Evolutionary conservation across 225 moss, liverwort and hornwort genomes (phyloP).

Genomic region (Lunularia cruciata): DNA sequence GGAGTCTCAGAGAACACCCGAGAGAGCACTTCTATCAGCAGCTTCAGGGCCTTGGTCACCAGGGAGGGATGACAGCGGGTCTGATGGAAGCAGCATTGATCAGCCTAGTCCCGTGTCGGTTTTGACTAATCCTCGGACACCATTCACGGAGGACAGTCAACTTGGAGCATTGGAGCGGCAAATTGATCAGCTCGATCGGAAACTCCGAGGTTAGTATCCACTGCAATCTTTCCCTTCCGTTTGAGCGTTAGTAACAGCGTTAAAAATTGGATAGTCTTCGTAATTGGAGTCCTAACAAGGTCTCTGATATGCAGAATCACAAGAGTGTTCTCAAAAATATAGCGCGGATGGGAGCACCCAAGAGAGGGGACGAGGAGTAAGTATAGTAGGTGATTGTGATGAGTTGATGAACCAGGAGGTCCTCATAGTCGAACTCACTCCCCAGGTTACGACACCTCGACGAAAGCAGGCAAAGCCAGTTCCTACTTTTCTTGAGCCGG

Average conservation of each 20-base stretch:
- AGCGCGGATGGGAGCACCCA: conserved; percentile 22
- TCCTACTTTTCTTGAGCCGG: background rate
- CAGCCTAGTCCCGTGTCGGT: conserved; percentile 50
- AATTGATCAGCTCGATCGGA: conserved; percentile 37
- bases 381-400: background rate
- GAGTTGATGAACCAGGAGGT: conserved; percentile 20
- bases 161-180: conserved; percentile 20
- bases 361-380: conserved; percentile 15
- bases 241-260: background rate
- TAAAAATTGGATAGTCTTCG: too few relatives aligned
- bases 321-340: conserved; percentile 37
- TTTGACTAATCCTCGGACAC: conserved; percentile 30
- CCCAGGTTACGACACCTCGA: background rate
- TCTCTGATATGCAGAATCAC: conserved; percentile 30
- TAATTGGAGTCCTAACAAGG: background rate
- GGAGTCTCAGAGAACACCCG: conserved; percentile 23
- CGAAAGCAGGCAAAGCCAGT: background rate
- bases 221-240: background rate
- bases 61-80: conserved; percentile 43
- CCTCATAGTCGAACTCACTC: conserved; percentile 9
- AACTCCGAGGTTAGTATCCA: conserved; percentile 36
- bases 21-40: conserved; percentile 15
- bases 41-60: conserved; percentile 30
- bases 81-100: conserved; percentile 41
- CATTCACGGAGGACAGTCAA: conserved; percentile 33